phyloP scores from a whole-genome alignment of 1,284 basidiomycete genomes.

The Salmacisia buchloeana region DNA sequence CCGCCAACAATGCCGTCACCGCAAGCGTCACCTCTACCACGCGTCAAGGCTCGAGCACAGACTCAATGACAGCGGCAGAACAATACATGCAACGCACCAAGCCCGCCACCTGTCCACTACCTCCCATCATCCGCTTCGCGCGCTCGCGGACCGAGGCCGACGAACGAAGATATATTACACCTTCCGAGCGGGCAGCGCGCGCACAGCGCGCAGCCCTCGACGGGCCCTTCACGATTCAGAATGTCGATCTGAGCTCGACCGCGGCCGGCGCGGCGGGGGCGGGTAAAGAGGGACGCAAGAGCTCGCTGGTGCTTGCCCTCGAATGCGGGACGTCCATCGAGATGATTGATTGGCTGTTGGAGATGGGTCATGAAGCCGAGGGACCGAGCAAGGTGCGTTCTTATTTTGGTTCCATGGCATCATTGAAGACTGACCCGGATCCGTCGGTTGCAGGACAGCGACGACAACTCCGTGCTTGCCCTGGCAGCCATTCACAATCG shows the following conservation, averaged over 20 bases:
- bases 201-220: not conserved
- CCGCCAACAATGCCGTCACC: no score
- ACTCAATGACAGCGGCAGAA: not conserved
- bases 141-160: not conserved
- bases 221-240: not conserved
- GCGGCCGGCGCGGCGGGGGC: not conserved
- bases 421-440: not conserved
- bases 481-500: constrained; percentile 32
- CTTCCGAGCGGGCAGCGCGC: not conserved
- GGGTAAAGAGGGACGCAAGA: not conserved
- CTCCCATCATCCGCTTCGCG: not conserved
- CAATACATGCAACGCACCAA: not conserved
- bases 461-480: constrained; percentile 27
- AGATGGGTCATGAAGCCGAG: constrained; percentile 35
- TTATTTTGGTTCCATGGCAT: no score
- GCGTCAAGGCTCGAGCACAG: not conserved
- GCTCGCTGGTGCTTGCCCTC: constrained; percentile 27
- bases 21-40: not conserved
- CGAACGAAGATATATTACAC: not conserved
- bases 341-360: constrained; percentile 40
- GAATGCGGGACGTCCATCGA: constrained; percentile 29
- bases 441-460: constrained; percentile 9
- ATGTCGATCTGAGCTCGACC: not conserved
- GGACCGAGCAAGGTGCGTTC: constrained; percentile 16
- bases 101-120: not conserved